phyloP scores from a whole-genome alignment of 2,329 filamentous ascomycete species.

The Dothistroma pini region DNA sequence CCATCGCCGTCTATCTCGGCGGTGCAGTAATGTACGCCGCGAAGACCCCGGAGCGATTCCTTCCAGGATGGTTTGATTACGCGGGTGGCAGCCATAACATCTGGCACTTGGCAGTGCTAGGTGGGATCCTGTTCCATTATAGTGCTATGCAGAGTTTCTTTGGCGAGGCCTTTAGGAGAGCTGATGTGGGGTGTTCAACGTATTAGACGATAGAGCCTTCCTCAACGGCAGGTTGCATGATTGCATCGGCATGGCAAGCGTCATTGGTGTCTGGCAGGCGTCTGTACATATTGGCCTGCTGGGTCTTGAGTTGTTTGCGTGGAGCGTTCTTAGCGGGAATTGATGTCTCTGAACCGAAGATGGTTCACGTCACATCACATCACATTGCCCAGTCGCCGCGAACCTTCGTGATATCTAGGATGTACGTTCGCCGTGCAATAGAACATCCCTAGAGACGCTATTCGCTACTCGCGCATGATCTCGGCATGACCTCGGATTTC shows the following conservation, averaged over 20 bases:
- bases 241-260: neutral
- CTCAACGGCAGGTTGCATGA: neutral
- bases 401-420: no score
- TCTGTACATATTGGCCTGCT: constrained; percentile 4
- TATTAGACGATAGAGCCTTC: constrained; percentile 22
- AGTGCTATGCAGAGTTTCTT: constrained; percentile 95
- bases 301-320: neutral
- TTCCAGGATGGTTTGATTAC: constrained; percentile 91
- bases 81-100: constrained; percentile 94
- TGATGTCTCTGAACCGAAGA: neutral
- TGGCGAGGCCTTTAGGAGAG: constrained; percentile 47
- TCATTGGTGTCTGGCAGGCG: neutral
- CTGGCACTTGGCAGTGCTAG: constrained; percentile 92
- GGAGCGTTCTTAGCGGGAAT: constrained; percentile 1
- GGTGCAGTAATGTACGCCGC: constrained; percentile 87
- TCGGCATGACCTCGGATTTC: no score
- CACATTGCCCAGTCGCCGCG: no score
- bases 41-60: constrained; percentile 90
- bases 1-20: constrained; percentile 75
- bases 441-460: no score
- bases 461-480: no score
- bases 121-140: constrained; percentile 97
- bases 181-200: constrained; percentile 28
- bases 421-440: no score
- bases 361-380: no score